Evolutionary conservation across 495 filamentous ascomycete genomes (phyloP), one percentile per base, ranked within the genome.

Genomic region (Apodospora peruviana): DNA sequence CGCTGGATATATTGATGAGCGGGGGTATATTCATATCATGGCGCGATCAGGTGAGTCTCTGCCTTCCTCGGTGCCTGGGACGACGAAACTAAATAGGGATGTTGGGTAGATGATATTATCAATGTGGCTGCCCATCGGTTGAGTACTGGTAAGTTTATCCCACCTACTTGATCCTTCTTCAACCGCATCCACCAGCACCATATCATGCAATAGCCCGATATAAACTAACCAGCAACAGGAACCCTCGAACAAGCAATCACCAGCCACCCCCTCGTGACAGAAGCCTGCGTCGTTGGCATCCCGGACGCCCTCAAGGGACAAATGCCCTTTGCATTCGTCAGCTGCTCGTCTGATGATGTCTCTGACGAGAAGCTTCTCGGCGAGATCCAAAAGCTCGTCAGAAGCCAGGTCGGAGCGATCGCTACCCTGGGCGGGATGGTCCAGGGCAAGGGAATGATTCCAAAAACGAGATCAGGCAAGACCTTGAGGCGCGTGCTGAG

Each of bases 71-170:
- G n/a, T n/a, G n/a, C 39, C 39, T 23, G 18, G 14, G 18, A 40
- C n/a, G 4, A 2, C 9, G 11, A 14, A 17, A 48, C 18, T 25
- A 4, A 42, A n/a, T 44, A 29, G 22, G 17, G 19, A n/a, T n/a
- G n/a, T 18, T 19, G 0, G 17, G 17, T 35, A 54, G 91, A 96
- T 72, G 91, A 96, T 65, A 85, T 96, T 50, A 94, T 96, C 62
- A 96, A 96, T 59, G 91, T 95, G 1, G 90, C 91, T 22, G 91
- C 91, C 2, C 91, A 96, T 69, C 80, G 91, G 3, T 90, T 96
- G 52, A 88, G 84, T 57, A 96, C 90, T 2, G 90, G 86, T 86
- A 71, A 47, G 36, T 7, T n/a, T n/a, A n/a, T n/a, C n/a, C n/a
- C n/a, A n/a, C n/a, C n/a, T n/a, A n/a, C n/a, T n/a, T n/a, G n/a